Percentiles rank a stretch among this genome's conserved stretches.
Conservation (phyloP, 1,284 basidiomycete species). For the Meira miltonrushii region DNA sequence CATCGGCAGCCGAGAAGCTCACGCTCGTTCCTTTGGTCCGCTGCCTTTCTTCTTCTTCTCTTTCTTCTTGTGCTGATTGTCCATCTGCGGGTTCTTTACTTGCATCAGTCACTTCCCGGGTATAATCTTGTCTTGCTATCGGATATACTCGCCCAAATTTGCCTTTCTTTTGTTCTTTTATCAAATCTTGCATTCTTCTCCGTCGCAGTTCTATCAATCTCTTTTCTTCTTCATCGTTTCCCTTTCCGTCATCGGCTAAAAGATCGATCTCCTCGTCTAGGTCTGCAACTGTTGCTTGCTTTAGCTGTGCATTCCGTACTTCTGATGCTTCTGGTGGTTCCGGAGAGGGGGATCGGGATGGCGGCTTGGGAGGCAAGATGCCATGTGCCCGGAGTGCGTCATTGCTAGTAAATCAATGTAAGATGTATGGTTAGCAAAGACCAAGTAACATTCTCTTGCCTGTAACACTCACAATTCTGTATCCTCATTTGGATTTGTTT, state of each 20-base stretch:
- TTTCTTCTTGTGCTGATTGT: slow-evolving; percentile 57
- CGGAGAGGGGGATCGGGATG: slow-evolving; percentile 48
- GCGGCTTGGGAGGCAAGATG: slow-evolving; percentile 48
- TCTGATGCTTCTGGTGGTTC: slow-evolving; percentile 33
- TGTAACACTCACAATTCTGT: slow-evolving; percentile 37
- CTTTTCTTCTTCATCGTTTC: slow-evolving; percentile 63
- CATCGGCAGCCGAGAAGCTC: slow-evolving; percentile 30
- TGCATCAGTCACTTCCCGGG: slow-evolving; percentile 86
- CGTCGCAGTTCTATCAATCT: slow-evolving; percentile 67
- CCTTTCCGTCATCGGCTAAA: slow-evolving; percentile 14
- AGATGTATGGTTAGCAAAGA: background rate
- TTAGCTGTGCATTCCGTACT: slow-evolving; percentile 23
- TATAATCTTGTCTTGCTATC: slow-evolving; percentile 88
- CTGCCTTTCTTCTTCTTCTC: slow-evolving; percentile 43
- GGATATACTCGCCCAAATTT: slow-evolving; percentile 80
- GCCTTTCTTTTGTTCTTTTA: slow-evolving; percentile 61
- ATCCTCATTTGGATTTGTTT: slow-evolving; percentile 39
- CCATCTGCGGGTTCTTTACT: slow-evolving; percentile 57
- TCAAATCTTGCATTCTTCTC: slow-evolving; percentile 66
- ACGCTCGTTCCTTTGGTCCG: slow-evolving; percentile 59
- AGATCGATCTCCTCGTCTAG: slow-evolving; percentile 36
- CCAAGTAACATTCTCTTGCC: too few species aligned
- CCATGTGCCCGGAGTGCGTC: slow-evolving; percentile 48
- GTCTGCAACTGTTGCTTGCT: slow-evolving; percentile 33
- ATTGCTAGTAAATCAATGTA: slow-evolving; percentile 22